Evolutionary conservation across 2,329 filamentous ascomycete species (phyloP).

Genomic region (Monilinia polystroma): DNA sequence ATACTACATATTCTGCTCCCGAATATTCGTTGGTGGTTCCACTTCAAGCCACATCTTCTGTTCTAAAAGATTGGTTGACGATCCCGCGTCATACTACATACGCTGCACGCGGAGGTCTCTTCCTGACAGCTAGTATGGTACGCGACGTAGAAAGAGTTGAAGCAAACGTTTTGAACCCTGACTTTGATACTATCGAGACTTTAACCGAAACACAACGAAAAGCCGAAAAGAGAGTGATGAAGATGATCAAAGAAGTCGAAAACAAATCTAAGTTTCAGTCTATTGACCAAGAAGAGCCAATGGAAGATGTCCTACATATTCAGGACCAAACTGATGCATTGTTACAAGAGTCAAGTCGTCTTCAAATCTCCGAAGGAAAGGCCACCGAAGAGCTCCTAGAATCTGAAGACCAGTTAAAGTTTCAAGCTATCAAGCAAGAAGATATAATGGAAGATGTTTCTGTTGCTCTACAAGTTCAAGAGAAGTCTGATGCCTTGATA

Average conservation of each 20-base stretch:
- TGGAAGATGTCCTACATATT: no score
- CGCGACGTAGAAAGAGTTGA: neutral
- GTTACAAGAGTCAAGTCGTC: no score
- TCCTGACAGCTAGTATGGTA: neutral
- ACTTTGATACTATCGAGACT: neutral
- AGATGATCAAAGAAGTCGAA: no score
- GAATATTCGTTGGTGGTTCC: neutral
- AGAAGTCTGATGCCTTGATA: no score
- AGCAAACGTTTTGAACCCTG: no score
- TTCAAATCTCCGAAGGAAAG: no score
- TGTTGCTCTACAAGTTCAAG: neutral
- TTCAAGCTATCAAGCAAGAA: neutral
- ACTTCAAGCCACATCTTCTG: no score
- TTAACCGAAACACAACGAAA: neutral
- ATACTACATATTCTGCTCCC: neutral
- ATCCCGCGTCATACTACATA: neutral
- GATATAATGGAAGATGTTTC: neutral
- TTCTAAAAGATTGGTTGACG: neutral
- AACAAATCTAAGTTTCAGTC: no score
- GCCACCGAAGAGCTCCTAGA: no score
- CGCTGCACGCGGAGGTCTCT: neutral
- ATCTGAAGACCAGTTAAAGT: neutral
- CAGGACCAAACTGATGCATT: no score
- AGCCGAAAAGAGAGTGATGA: no score
- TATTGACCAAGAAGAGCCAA: no score